Evolutionary conservation across 2,329 filamentous ascomycete species (phyloP), one percentile per base, ranked within the genome.

Genomic region (Penicillium freii): DNA sequence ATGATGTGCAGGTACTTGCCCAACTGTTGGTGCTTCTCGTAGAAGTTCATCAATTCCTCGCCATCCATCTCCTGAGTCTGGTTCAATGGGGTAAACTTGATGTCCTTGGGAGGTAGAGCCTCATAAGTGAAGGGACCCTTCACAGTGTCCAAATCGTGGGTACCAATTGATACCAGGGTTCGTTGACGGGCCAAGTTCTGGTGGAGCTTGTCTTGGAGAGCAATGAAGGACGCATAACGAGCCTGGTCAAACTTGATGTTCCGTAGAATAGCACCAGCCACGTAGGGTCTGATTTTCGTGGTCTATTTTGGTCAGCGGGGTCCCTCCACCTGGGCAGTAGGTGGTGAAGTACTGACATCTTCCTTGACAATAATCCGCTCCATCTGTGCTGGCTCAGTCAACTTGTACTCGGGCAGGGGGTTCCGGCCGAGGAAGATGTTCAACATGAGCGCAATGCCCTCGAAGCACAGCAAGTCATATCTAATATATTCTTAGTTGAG

Each of bases 61-160:
- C 83, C 92, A 66, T 89, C 87, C 89, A 99, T 91, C 74, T 90
- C 83, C 79, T 92, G 88, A 27, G 85, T 88, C 80, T 97, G 92
- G 79, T 97, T 99, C 63, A 99, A 80, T 23, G 94, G 94, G 19
- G 82, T 80, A 76, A 99, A 99, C 69, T 88, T 88, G 78, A 99
- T 96, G 66, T 97, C 87, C 75, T 92, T 88, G n/a, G 94, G 94
- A 47, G 89, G 82, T 33, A 93, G 83, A 19, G 94, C 94, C 77
- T 97, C 93, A 72, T 99, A 99, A 56, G 91, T 92, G 84, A 99
- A 99, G 46, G 94, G 94, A 0, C 92, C 94, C 76, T 96, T 81
- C 67, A 99, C 81, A 19, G 91, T 97, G 73, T 97, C 92, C 62
- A 97, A 81, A 73, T 99, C 93, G 76, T 99, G 94, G 4, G 94